Conservation (phyloP, 2,329 filamentous ascomycete genomes). For the Trichoderma afroharzianum region DNA sequence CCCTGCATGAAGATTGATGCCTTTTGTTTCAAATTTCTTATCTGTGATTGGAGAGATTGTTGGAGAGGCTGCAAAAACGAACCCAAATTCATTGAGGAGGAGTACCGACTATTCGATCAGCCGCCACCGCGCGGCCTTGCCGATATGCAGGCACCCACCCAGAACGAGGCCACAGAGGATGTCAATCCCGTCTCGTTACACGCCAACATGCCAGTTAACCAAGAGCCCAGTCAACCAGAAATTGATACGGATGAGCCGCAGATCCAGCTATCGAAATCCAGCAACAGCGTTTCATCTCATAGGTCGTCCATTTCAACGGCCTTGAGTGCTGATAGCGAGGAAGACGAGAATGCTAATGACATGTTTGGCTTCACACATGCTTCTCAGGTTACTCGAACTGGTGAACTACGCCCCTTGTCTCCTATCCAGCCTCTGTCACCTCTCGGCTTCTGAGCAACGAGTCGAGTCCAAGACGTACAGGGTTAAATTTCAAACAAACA, state of each 20-base stretch:
- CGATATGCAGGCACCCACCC: constrained; percentile 31
- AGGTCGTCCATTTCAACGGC: constrained; percentile 44
- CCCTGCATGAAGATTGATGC: constrained; percentile 95
- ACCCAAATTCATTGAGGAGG: constrained; percentile 69
- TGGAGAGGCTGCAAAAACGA: constrained; percentile 97
- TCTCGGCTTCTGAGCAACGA: constrained; percentile 48
- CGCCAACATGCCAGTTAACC: constrained; percentile 52
- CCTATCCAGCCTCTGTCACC: constrained; percentile 65
- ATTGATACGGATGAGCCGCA: constrained; percentile 42
- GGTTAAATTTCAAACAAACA: neutral
- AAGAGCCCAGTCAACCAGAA: constrained; percentile 23
- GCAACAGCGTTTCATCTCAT: constrained; percentile 42
- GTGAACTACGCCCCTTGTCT: constrained; percentile 55
- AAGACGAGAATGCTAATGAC: constrained; percentile 18
- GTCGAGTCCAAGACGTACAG: neutral
- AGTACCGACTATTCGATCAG: constrained; percentile 59
- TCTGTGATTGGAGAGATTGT: constrained; percentile 93
- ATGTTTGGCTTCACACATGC: constrained; percentile 15
- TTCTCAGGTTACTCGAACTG: constrained; percentile 23
- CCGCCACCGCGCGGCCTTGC: constrained; percentile 51
- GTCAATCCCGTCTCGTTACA: constrained; percentile 51
- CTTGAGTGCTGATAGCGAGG: constrained; percentile 44
- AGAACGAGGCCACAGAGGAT: constrained; percentile 19
- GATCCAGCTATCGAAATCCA: constrained; percentile 38
- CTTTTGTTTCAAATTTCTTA: constrained; percentile 92